A percentile compares a stretch with the other conserved stretches of the same genome.
phyloP scores from a whole-genome alignment of 2,329 filamentous ascomycete species.

The Neobulgaria alba region DNA sequence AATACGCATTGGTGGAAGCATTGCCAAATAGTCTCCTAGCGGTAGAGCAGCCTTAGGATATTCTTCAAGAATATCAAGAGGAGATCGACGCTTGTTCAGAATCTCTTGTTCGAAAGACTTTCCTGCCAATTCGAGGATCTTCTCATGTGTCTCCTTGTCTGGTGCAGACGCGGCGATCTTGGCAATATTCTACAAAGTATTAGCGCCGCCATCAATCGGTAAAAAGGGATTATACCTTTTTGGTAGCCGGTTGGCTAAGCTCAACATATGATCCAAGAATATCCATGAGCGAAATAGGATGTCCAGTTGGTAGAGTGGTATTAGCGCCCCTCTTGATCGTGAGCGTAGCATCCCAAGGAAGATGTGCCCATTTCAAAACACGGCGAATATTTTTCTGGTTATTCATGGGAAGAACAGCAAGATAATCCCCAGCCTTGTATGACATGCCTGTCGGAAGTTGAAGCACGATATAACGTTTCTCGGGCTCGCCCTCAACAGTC shows the following conservation, averaged over 20 bases:
- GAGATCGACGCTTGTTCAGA: constrained; percentile 44
- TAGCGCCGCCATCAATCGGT: constrained; percentile 1
- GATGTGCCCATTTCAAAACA: constrained; percentile 50
- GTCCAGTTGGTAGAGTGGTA: constrained; percentile 35
- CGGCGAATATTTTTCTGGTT: constrained; percentile 28
- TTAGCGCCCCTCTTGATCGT: constrained; percentile 36
- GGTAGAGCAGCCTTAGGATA: constrained; percentile 52
- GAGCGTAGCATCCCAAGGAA: constrained; percentile 50
- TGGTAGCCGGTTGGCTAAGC: constrained; percentile 47
- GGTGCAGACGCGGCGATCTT: constrained; percentile 38
- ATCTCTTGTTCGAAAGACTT: constrained; percentile 25
- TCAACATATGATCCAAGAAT: constrained; percentile 51
- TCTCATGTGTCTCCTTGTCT: constrained; percentile 34
- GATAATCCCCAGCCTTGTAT: constrained; percentile 10
- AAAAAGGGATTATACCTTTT: constrained; percentile 31
- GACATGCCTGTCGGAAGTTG: constrained; percentile 7
- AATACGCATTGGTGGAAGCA: constrained; percentile 69
- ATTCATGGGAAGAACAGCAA: constrained; percentile 11
- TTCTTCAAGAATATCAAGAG: constrained; percentile 62
- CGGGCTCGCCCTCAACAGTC: constrained; percentile 39
- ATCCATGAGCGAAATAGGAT: constrained; percentile 42
- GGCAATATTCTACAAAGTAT: constrained; percentile 32
- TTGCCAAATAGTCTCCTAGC: constrained; percentile 57
- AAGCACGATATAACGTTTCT: constrained; percentile 51
- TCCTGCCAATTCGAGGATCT: constrained; percentile 33